Evolutionary conservation across 106 monocot genomes (phyloP).

Genomic region (Chionographis japonica): DNA sequence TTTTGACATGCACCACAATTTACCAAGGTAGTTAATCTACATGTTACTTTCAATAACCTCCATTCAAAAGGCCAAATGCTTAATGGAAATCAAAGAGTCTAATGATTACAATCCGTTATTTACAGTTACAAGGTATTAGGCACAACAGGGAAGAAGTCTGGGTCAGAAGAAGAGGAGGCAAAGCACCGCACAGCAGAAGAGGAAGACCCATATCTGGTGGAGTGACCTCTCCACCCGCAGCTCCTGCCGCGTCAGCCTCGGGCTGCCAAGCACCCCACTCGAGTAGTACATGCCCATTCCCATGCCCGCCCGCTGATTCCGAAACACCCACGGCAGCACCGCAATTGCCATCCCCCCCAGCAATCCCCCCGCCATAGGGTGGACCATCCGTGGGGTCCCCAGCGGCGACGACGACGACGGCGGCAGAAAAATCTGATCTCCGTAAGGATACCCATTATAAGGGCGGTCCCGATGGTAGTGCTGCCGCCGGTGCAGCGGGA

Average conservation of each 20-base stretch:
- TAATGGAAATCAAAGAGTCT: too few relatives aligned
- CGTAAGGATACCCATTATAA: not conserved
- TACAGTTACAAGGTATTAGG: too few relatives aligned
- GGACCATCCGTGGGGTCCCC: not conserved
- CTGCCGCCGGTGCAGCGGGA: not conserved
- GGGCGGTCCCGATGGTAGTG: not conserved
- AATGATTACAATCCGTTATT: not conserved
- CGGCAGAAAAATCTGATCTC: too few relatives aligned
- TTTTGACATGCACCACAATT: too few relatives aligned
- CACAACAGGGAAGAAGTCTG: not conserved
- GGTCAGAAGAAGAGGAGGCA: conserved; percentile 32
- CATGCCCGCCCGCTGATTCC: not conserved
- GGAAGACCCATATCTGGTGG: conserved; percentile 28
- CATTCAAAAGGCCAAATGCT: too few relatives aligned
- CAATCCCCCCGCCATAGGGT: conserved; percentile 7
- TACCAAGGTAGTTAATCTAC: too few relatives aligned
- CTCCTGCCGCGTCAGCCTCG: conserved; percentile 17
- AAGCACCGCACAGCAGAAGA: conserved; percentile 8
- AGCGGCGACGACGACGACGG: not conserved
- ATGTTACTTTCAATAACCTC: too few relatives aligned
- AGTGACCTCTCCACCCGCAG: conserved; percentile 14
- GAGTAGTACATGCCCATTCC: not conserved
- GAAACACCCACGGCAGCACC: conserved; percentile 14
- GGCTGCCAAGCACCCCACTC: not conserved
- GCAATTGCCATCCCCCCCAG: conserved; percentile 17